A percentile compares a stretch with the other conserved stretches of the same genome.
phyloP scores from a whole-genome alignment of 371 early-diverging fungal genomes.

The Blakeslea trispora region DNA sequence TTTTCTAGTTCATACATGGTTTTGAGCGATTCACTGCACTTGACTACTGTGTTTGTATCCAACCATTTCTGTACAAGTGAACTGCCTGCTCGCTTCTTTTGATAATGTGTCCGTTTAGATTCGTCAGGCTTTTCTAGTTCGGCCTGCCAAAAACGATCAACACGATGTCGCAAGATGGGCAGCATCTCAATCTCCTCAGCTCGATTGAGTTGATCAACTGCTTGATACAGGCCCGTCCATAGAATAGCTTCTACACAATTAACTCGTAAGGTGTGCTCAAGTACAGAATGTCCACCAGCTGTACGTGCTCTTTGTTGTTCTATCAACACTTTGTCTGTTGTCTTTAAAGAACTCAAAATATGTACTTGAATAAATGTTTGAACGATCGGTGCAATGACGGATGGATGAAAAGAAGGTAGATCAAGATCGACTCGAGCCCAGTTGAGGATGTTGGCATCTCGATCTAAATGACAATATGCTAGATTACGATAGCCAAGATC shows the following conservation, averaged over 20 bases:
- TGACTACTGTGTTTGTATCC: conserved; percentile 16
- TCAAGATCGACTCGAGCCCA: conserved; percentile 51
- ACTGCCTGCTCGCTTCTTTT: conserved; percentile 35
- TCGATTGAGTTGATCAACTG: not conserved
- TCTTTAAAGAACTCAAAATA: conserved; percentile 7
- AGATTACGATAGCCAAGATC: conserved; percentile 76
- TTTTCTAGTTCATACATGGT: conserved; percentile 47
- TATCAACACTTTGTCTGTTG: conserved; percentile 33
- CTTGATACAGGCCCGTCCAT: conserved; percentile 39
- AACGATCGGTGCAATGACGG: conserved; percentile 31
- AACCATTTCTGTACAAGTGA: conserved; percentile 47
- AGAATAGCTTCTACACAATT: conserved; percentile 60
- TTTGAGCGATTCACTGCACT: conserved; percentile 25
- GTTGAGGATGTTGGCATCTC: conserved; percentile 34
- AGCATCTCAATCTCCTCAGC: conserved; percentile 8
- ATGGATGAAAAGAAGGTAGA: conserved; percentile 35
- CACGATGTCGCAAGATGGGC: conserved; percentile 21
- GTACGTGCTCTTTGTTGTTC: conserved; percentile 58
- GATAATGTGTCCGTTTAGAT: not conserved
- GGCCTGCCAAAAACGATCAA: conserved; percentile 27
- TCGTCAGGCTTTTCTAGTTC: conserved; percentile 3
- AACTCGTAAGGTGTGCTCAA: conserved; percentile 52
- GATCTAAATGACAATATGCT: conserved; percentile 57
- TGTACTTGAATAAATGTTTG: conserved; percentile 23
- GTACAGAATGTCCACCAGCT: conserved; percentile 31